Conservation (phyloP, 1,284 basidiomycete species). For the Apiotrichum brassicae region DNA sequence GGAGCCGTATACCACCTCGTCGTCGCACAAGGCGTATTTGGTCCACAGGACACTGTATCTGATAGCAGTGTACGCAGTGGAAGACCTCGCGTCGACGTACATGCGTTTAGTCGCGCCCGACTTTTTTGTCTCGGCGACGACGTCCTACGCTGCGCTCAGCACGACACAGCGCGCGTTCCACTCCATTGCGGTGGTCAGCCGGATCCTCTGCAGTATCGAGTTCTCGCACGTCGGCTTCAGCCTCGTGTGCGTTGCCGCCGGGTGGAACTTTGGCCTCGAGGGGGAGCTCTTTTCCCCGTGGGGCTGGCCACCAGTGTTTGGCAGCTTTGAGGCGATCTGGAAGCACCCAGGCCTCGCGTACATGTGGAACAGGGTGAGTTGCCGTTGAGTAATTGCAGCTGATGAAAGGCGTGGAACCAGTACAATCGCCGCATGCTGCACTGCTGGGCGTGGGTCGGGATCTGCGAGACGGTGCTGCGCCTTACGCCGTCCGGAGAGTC, state of each 20-base stretch:
- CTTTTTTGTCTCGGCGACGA: conserved; percentile 23
- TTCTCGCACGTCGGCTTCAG: conserved; percentile 13
- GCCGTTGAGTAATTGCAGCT: not conserved
- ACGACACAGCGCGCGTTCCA: conserved; percentile 21
- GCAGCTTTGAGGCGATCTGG: conserved; percentile 26
- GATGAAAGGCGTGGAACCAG: conserved; percentile 37
- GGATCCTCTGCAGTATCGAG: conserved; percentile 25
- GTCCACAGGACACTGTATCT: conserved; percentile 11
- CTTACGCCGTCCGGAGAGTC: conserved; percentile 30
- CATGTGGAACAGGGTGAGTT: conserved; percentile 40
- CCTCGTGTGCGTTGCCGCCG: conserved; percentile 20
- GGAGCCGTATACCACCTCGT: conserved; percentile 26
- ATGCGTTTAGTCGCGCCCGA: conserved; percentile 22
- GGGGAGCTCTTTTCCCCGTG: conserved; percentile 36
- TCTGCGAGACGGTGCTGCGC: conserved; percentile 37
- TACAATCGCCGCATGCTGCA: conserved; percentile 34
- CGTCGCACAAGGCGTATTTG: conserved; percentile 20
- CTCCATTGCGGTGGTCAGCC: conserved; percentile 21
- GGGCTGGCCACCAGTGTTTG: conserved; percentile 42
- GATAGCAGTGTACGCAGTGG: conserved; percentile 8
- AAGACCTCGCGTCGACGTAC: conserved; percentile 24
- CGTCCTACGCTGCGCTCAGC: conserved; percentile 18
- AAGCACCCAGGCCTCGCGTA: conserved; percentile 30
- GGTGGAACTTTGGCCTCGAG: conserved; percentile 29
- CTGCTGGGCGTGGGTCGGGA: conserved; percentile 32